A percentile compares a stretch with the other conserved stretches of the same genome.
Evolutionary conservation across 2,329 filamentous ascomycete species (phyloP).

Genomic region (Clonostachys chloroleuca): DNA sequence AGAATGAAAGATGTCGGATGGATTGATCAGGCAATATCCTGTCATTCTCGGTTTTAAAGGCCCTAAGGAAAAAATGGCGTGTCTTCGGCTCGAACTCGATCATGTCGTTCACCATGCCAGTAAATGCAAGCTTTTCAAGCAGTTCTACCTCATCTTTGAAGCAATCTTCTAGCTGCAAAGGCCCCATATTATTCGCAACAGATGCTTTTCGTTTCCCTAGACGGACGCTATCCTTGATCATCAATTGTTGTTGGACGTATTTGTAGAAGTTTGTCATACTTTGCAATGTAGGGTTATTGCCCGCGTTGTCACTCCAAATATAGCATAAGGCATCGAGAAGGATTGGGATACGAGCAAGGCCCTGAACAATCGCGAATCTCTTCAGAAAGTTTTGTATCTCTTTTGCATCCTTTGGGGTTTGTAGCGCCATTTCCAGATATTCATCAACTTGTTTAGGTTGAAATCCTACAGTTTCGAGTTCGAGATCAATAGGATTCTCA

Average conservation of each 20-base stretch:
- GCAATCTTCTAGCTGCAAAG: too few relatives aligned
- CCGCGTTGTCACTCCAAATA: slow-evolving; percentile 24
- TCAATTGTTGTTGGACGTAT: slow-evolving; percentile 25
- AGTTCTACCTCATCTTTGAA: slow-evolving; percentile 10
- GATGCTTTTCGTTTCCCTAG: slow-evolving; percentile 7
- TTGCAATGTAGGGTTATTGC: too few relatives aligned
- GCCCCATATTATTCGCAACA: neutral
- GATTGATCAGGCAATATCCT: too few relatives aligned
- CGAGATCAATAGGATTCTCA: slow-evolving; percentile 17
- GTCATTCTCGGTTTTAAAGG: neutral
- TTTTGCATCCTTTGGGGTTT: too few relatives aligned
- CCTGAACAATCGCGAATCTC: slow-evolving; percentile 20
- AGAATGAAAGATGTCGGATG: slow-evolving; percentile 21
- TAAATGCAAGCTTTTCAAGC: slow-evolving; percentile 26
- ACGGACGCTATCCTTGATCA: slow-evolving; percentile 28
- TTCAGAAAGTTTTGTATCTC: slow-evolving; percentile 24
- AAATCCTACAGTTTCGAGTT: slow-evolving; percentile 34
- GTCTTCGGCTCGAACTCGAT: slow-evolving; percentile 21
- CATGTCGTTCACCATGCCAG: slow-evolving; percentile 20
- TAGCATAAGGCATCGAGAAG: slow-evolving; percentile 37
- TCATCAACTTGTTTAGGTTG: slow-evolving; percentile 21
- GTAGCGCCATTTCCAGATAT: slow-evolving; percentile 15
- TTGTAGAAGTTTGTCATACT: slow-evolving; percentile 27
- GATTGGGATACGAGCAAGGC: slow-evolving; percentile 34
- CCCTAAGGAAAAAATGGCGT: neutral